phyloP scores from a whole-genome alignment of 179 eudicot genomes.

The Beta macrorhiza region DNA sequence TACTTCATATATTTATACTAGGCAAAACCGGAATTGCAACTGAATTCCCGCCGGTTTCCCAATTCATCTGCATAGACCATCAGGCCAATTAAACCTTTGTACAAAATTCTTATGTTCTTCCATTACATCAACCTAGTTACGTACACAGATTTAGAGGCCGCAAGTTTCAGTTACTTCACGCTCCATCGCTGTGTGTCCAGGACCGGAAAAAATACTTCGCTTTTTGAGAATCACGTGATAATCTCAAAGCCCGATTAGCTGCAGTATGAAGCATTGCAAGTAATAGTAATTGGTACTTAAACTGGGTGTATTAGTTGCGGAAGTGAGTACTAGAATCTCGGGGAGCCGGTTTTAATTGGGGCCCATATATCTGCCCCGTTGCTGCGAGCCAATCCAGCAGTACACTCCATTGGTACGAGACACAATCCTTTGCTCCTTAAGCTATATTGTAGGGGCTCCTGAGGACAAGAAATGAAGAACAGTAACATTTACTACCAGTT shows the following conservation, averaged over 20 bases:
- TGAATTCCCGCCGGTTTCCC: neutral
- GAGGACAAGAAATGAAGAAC: constrained; percentile 4
- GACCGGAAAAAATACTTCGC: neutral
- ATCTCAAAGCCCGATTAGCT: constrained; percentile 5
- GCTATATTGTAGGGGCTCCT: constrained; percentile 54
- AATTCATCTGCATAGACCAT: neutral
- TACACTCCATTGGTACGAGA: constrained; percentile 66
- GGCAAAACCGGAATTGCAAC: neutral
- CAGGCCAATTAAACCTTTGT: neutral
- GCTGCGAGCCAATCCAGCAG: constrained; percentile 62
- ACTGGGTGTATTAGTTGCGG: constrained; percentile 8
- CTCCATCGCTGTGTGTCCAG: neutral
- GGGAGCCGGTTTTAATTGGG: constrained; percentile 63
- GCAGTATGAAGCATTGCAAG: constrained; percentile 2
- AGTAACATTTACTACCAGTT: neutral
- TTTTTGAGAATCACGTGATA: too few relatives aligned
- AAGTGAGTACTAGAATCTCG: constrained; percentile 38
- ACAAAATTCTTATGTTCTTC: neutral
- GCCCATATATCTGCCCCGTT: constrained; percentile 99
- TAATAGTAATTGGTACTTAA: constrained; percentile 1
- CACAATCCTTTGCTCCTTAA: constrained; percentile 80
- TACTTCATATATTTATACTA: neutral
- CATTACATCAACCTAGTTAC: constrained; percentile 12
- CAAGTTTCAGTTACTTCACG: neutral
- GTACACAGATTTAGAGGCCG: neutral